A percentile compares a stretch with the other conserved stretches of the same genome.
Evolutionary conservation across 306 rosid species (phyloP).

Genomic region (Elaeagnus macrophylla): DNA sequence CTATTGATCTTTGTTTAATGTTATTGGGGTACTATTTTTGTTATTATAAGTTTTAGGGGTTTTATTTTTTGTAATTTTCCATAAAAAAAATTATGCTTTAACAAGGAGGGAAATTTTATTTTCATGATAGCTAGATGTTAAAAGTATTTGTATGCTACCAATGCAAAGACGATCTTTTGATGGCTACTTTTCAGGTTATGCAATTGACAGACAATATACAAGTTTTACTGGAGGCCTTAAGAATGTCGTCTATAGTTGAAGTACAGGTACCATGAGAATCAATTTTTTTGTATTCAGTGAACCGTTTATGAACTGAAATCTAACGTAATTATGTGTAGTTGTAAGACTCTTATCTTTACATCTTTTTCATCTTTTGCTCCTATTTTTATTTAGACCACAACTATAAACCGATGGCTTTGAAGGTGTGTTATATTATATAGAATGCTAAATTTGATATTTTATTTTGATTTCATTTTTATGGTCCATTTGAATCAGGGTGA

Average conservation of each 20-base stretch:
- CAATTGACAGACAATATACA: slow-evolving; percentile 63
- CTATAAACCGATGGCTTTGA: not conserved
- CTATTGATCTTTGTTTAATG: too few relatives aligned
- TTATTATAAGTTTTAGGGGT: too few relatives aligned
- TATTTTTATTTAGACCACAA: not conserved
- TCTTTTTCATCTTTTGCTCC: not conserved
- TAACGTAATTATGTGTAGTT: not conserved
- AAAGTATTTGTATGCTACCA: not conserved
- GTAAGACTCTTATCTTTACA: not conserved
- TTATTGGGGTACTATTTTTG: too few relatives aligned
- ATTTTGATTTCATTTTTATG: slow-evolving; percentile 2
- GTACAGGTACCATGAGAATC: slow-evolving; percentile 46
- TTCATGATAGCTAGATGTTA: not conserved
- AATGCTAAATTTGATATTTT: not conserved
- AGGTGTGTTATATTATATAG: not conserved
- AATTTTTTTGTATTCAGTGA: slow-evolving; percentile 3
- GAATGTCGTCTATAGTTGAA: slow-evolving; percentile 48
- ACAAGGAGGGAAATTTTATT: too few relatives aligned
- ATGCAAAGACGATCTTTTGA: not conserved
- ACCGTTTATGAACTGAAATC: not conserved
- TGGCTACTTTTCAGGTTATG: slow-evolving; percentile 40
- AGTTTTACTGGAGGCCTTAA: slow-evolving; percentile 53
- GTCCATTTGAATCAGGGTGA: slow-evolving; percentile 45
- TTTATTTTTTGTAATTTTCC: too few relatives aligned
- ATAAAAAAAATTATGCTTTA: too few relatives aligned